Percentiles rank a stretch among this genome's conserved stretches.
Evolutionary conservation across 352 stramenopile genomes (phyloP).

Genomic region (Pythium brassicae): DNA sequence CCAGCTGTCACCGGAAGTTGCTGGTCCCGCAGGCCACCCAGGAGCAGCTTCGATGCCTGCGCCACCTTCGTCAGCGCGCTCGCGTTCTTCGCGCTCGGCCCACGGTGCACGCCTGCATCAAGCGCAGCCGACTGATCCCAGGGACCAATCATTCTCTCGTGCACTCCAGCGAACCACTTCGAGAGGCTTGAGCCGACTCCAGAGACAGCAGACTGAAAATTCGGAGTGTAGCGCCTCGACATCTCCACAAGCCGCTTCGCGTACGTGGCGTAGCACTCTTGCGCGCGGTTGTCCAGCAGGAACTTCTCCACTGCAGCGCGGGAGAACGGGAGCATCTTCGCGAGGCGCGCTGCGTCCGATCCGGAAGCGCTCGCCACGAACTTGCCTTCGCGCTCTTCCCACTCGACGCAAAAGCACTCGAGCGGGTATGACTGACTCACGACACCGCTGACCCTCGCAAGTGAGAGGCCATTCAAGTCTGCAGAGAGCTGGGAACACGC

Average conservation of each 20-base stretch:
- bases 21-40: conserved; percentile 5
- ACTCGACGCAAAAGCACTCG: conserved; percentile 40
- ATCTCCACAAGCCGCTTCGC: conserved; percentile 34
- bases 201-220: conserved; percentile 25
- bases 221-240: conserved; percentile 16
- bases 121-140: neutral
- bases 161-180: neutral
- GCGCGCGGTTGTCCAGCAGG: conserved; percentile 10
- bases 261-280: conserved; percentile 29
- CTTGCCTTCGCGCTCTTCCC: conserved; percentile 30
- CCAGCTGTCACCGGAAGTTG: neutral
- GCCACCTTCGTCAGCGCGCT: conserved; percentile 22
- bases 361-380: conserved; percentile 22
- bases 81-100: conserved; percentile 1
- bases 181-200: conserved; percentile 9
- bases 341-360: conserved; percentile 19
- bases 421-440: conserved; percentile 23
- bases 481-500: conserved; percentile 22
- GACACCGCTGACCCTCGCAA: conserved; percentile 23
- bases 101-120: neutral
- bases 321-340: conserved; percentile 39
- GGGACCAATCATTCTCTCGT: neutral
- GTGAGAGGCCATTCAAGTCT: conserved; percentile 30
- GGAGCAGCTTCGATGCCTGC: conserved; percentile 32
- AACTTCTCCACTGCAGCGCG: conserved; percentile 1